Evolutionary conservation across 1,284 basidiomycete genomes (phyloP).

Genomic region (Ceratobasidium sp.): DNA sequence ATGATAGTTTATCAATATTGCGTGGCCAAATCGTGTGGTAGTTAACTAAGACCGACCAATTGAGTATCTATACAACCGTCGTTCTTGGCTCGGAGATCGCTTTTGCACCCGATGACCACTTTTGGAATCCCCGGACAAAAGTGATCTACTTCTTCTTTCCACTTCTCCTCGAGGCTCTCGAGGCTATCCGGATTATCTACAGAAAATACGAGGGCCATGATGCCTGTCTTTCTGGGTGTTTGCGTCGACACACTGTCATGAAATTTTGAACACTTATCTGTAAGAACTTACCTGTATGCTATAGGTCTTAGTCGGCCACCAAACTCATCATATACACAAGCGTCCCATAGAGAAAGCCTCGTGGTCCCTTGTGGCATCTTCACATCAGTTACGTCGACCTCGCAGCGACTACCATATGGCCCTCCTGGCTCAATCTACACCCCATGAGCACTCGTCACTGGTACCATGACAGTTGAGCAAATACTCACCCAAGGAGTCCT

Average conservation of each 20-base stretch:
- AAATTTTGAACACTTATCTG: background rate
- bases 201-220: constrained; percentile 16
- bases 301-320: background rate
- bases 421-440: too few species aligned
- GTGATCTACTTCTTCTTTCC: constrained; percentile 1
- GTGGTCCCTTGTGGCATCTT: background rate
- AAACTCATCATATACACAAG: background rate
- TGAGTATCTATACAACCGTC: background rate
- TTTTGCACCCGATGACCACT: constrained; percentile 26
- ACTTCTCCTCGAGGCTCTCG: background rate
- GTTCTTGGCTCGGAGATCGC: background rate
- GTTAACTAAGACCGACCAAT: background rate
- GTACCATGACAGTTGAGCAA: background rate
- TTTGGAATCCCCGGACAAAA: constrained; percentile 16
- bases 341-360: background rate
- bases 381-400: background rate
- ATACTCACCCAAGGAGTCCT: constrained; percentile 14
- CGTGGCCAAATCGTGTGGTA: background rate
- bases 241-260: too few species aligned
- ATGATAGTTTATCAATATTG: background rate
- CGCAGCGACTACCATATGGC: background rate
- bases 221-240: background rate
- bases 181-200: constrained; percentile 18
- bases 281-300: constrained; percentile 11
- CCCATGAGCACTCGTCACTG: background rate